Percentiles rank a stretch among this genome's conserved stretches.
phyloP scores from a whole-genome alignment of 2,329 filamentous ascomycete genomes.

The Raffaelea ambrosiae region DNA sequence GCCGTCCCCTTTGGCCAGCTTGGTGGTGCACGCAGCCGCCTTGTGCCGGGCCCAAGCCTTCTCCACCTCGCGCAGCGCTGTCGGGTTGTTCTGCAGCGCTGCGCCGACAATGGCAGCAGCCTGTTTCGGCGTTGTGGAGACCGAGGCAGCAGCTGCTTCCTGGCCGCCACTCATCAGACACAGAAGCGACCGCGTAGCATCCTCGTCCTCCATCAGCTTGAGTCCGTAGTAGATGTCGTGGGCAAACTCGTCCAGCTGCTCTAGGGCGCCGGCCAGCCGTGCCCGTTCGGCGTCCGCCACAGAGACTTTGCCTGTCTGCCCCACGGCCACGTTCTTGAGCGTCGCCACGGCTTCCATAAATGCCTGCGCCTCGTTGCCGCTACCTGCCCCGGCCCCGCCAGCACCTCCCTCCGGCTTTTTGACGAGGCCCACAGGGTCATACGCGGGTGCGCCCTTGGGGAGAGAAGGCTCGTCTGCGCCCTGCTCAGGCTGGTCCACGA shows the following conservation, averaged over 20 bases:
- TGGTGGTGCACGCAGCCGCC: conserved; percentile 24
- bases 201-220: conserved; percentile 48
- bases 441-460: conserved; percentile 43
- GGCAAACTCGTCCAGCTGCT: conserved; percentile 52
- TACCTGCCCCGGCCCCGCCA: background rate
- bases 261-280: conserved; percentile 41
- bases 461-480: conserved; percentile 17
- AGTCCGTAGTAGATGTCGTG: conserved; percentile 64
- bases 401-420: conserved; percentile 34
- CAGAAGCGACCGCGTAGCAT: conserved; percentile 45
- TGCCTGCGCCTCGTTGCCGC: conserved; percentile 24
- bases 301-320: conserved; percentile 9
- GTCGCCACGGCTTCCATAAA: conserved; percentile 40
- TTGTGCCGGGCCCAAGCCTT: conserved; percentile 36
- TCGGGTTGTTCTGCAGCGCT: conserved; percentile 57
- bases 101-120: conserved; percentile 50
- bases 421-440: conserved; percentile 49
- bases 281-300: conserved; percentile 11
- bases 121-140: conserved; percentile 30
- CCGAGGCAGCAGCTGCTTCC: conserved; percentile 15
- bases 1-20: background rate
- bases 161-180: conserved; percentile 40
- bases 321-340: conserved; percentile 31
- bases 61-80: conserved; percentile 44
- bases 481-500: conserved; percentile 38